Evolutionary conservation across 73 alveolate species (phyloP).

Genomic region (Stentor coeruleus): DNA sequence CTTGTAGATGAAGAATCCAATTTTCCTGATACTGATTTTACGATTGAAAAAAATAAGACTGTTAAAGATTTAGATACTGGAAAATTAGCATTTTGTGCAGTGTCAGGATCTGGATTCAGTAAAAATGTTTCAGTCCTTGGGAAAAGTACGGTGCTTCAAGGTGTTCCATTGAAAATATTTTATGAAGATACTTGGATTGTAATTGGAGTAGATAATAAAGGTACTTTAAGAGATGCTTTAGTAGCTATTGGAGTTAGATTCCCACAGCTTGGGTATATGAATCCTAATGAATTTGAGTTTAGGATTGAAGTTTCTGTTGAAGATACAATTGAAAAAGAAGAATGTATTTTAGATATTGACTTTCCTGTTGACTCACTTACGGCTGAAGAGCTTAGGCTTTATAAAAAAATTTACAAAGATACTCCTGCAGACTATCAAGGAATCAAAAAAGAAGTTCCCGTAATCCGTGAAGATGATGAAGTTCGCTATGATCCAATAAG

Average conservation of each 20-base stretch:
- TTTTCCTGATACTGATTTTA: not conserved
- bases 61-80: not conserved
- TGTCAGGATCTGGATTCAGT: not conserved
- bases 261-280: not conserved
- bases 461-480: not conserved
- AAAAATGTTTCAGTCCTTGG: not conserved
- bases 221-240: not conserved
- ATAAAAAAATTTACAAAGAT: not conserved
- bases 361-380: not conserved
- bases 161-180: not conserved
- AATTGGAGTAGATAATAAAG: not conserved
- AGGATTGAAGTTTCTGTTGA: not conserved
- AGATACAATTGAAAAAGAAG: not conserved
- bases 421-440: not conserved
- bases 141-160: not conserved
- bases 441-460: not conserved
- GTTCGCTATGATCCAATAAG: not conserved
- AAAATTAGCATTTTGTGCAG: not conserved
- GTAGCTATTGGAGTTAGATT: not conserved
- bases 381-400: constrained; percentile 14
- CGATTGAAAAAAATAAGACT: not conserved
- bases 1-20: not conserved
- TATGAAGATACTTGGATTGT: not conserved
- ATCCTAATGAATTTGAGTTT: constrained; percentile 4
- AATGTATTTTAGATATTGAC: constrained; percentile 6